Percentiles rank a stretch among this genome's conserved stretches.
These are phyloP conservation scores for Alternaria conjuncta DNA, from an alignment of 2,329 filamentous ascomycete genomes.

Conservation along the genomic window DNA sequence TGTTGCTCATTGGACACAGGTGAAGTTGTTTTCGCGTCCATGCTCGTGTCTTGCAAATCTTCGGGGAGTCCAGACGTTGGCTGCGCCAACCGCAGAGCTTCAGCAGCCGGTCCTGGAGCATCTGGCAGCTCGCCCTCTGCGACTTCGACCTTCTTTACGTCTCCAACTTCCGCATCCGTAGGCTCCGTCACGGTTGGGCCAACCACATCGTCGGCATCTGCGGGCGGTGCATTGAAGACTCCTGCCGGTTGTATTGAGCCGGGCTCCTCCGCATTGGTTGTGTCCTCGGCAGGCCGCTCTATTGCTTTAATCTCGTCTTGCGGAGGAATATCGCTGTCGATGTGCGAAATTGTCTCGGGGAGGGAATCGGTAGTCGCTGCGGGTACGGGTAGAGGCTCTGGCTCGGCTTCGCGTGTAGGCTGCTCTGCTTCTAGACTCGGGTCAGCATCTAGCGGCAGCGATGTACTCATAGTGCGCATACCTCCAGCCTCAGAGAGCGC, in stretches of 20 bases:
- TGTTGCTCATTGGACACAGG: slow-evolving; percentile 33
- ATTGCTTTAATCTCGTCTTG: slow-evolving; percentile 20
- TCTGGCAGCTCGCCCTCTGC: slow-evolving; percentile 22
- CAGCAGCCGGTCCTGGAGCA: slow-evolving; percentile 31
- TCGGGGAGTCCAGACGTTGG: slow-evolving; percentile 5
- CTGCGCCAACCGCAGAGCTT: slow-evolving; percentile 22
- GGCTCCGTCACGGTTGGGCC: slow-evolving; percentile 26
- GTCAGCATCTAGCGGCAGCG: not conserved
- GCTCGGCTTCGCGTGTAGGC: slow-evolving; percentile 5
- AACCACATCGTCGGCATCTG: slow-evolving; percentile 25
- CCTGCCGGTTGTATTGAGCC: slow-evolving; percentile 21
- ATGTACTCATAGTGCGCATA: slow-evolving; percentile 5
- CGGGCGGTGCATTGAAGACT: slow-evolving; percentile 22
- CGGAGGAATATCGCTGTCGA: slow-evolving; percentile 25
- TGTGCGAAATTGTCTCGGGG: slow-evolving; percentile 30
- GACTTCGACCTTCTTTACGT: slow-evolving; percentile 2
- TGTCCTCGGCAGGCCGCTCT: slow-evolving; percentile 22
- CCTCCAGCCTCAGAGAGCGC: slow-evolving; percentile 33
- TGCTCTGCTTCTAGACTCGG: slow-evolving; percentile 14
- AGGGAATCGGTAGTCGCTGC: slow-evolving; percentile 22
- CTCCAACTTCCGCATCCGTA: slow-evolving; percentile 17
- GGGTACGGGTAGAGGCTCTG: slow-evolving; percentile 12
- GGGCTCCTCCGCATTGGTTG: slow-evolving; percentile 22
- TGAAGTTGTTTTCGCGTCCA: slow-evolving; percentile 25
- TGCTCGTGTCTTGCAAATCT: slow-evolving; percentile 4